Percentiles rank a stretch among this genome's conserved stretches.
Conservation (phyloP, 2,329 filamentous ascomycete species). For the Penicillium hesseltinei region DNA sequence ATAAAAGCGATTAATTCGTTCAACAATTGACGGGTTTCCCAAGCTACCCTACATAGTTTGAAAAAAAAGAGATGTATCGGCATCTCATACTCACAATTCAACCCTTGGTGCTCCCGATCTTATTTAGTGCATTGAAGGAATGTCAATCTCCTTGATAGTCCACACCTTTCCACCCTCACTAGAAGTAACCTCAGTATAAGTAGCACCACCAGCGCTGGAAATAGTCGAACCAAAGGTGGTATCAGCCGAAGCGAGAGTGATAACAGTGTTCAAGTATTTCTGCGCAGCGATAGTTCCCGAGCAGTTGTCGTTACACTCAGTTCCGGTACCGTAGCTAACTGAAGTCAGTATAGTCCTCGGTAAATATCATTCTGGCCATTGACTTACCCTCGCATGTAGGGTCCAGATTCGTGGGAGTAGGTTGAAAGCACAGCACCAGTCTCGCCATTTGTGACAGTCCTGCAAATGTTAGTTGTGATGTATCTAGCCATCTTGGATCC, state of each 20-base stretch:
- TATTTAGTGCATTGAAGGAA: constrained; percentile 33
- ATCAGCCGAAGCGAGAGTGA: constrained; percentile 38
- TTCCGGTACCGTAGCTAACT: constrained; percentile 39
- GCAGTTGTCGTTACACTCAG: constrained; percentile 41
- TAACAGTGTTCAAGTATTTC: constrained; percentile 41
- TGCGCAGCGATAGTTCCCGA: constrained; percentile 41
- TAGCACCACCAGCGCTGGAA: constrained; percentile 30
- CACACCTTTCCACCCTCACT: constrained; percentile 39
- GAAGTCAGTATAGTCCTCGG: neutral
- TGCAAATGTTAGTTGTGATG: constrained; percentile 4
- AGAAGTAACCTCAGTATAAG: constrained; percentile 35
- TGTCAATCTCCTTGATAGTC: constrained; percentile 37
- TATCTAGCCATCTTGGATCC: neutral
- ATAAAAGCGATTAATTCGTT: neutral
- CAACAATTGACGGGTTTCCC: neutral
- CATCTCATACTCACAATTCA: too few species aligned
- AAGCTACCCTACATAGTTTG: neutral
- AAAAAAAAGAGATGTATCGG: too few species aligned
- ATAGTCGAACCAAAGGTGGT: constrained; percentile 28
- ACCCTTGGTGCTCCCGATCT: too few species aligned
- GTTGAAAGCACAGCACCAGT: constrained; percentile 36
- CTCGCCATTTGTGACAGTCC: constrained; percentile 37
- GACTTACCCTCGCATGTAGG: constrained; percentile 36
- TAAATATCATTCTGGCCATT: neutral
- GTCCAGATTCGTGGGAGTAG: constrained; percentile 37